A percentile compares a stretch with the other conserved stretches of the same genome.
Evolutionary conservation across 163 green algal genomes (phyloP).

Genomic region (Botryococcus braunii): DNA sequence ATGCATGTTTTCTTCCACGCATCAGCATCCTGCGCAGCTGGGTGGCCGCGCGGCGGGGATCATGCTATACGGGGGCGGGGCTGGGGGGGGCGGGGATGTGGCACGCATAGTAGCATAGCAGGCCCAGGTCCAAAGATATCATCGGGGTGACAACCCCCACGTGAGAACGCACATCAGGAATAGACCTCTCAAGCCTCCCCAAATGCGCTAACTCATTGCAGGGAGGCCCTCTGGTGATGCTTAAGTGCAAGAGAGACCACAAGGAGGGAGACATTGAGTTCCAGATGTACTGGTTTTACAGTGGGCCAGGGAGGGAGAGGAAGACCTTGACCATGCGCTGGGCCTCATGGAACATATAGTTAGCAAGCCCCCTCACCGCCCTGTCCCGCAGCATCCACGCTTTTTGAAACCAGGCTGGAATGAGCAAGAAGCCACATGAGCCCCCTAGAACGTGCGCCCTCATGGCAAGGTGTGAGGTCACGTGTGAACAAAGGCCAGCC

Average conservation of each 20-base stretch:
- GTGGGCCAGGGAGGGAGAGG: background rate
- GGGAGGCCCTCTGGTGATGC: background rate
- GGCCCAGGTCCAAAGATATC: no score
- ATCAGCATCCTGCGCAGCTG: no score
- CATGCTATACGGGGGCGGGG: no score
- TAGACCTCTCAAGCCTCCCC: background rate
- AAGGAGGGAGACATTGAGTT: no score
- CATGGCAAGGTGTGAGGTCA: background rate
- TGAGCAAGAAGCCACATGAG: no score
- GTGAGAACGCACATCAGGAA: background rate
- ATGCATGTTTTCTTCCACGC: no score
- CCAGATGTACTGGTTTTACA: background rate
- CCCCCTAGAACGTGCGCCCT: no score
- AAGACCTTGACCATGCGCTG: conserved; percentile 38
- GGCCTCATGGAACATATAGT: conserved; percentile 56
- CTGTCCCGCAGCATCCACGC: conserved; percentile 13
- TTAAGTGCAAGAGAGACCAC: background rate
- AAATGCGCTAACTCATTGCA: background rate
- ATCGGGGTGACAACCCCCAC: background rate
- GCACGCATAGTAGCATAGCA: no score
- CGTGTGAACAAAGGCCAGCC: background rate
- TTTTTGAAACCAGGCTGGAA: no score
- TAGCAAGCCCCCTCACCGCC: conserved; percentile 39
- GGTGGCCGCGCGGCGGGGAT: no score
- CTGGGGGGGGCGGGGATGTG: no score